These are phyloP conservation scores for Geotrichum candidum DNA, from an alignment of 1,139 yeast species.

Conservation along the genomic window DNA sequence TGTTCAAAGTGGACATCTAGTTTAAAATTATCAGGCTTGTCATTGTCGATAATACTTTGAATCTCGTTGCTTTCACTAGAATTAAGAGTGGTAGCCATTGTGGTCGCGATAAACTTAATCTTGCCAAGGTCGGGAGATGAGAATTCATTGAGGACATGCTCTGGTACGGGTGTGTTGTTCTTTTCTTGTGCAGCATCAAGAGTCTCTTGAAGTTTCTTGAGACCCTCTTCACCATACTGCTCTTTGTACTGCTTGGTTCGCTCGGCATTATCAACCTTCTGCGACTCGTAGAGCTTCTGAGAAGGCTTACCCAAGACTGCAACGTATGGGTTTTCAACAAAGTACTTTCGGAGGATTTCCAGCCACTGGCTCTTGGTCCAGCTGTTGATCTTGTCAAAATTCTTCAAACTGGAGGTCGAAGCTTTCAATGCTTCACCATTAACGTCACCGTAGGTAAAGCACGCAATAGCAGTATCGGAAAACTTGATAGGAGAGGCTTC, in stretches of 20 bases:
- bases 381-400: constrained; percentile 49
- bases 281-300: constrained; percentile 46
- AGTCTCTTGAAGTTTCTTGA: constrained; percentile 44
- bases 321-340: constrained; percentile 63
- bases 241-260: constrained; percentile 46
- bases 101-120: constrained; percentile 66
- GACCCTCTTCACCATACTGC: constrained; percentile 56
- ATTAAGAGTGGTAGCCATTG: constrained; percentile 50
- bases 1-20: constrained; percentile 74
- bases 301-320: constrained; percentile 77
- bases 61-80: constrained; percentile 29
- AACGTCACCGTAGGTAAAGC: constrained; percentile 69
- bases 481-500: constrained; percentile 63
- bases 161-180: constrained; percentile 75
- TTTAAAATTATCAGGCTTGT: constrained; percentile 50
- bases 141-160: constrained; percentile 52
- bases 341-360: constrained; percentile 45
- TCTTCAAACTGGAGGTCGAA: constrained; percentile 52
- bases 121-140: constrained; percentile 68
- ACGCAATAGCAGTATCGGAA: constrained; percentile 63
- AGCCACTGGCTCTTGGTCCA: constrained; percentile 76
- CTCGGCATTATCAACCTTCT: constrained; percentile 49
- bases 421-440: constrained; percentile 53
- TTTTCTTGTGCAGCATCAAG: constrained; percentile 57
- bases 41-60: constrained; percentile 31